These are phyloP conservation scores for Pseudovirgaria hyperparasitica DNA, from an alignment of 2,329 filamentous ascomycete species.

Conservation along the genomic window DNA sequence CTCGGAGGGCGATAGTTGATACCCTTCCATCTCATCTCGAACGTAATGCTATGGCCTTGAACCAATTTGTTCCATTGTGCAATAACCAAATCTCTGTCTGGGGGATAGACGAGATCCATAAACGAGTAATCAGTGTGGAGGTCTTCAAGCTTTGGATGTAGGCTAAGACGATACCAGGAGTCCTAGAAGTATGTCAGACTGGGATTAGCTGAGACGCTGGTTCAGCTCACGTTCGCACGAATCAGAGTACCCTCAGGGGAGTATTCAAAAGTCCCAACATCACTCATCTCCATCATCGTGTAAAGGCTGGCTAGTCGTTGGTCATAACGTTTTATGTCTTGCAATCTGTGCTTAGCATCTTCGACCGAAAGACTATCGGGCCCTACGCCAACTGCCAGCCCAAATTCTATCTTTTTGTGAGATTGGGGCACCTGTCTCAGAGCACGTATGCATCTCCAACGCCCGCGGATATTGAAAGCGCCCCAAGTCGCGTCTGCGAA, in stretches of 20 bases:
- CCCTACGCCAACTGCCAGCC: too few species aligned
- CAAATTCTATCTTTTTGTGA: too few species aligned
- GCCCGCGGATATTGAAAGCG: too few species aligned
- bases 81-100: conserved; percentile 15
- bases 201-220: background rate
- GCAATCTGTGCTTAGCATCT: too few species aligned
- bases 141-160: conserved; percentile 10
- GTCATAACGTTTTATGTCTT: too few species aligned
- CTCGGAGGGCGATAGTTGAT: background rate
- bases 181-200: background rate
- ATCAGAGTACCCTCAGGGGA: conserved; percentile 12
- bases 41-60: conserved; percentile 15
- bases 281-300: conserved; percentile 22
- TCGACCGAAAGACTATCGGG: too few species aligned
- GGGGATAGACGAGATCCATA: conserved; percentile 17
- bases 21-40: conserved; percentile 22
- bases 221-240: conserved; percentile 12
- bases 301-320: too few species aligned
- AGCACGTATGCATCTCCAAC: too few species aligned
- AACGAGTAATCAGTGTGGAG: conserved; percentile 15
- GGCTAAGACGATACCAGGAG: conserved; percentile 6
- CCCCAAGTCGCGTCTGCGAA: too few species aligned
- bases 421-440: too few species aligned
- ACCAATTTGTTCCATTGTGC: conserved; percentile 17
- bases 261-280: conserved; percentile 22